Evolutionary conservation across 2,329 filamentous ascomycete species (phyloP).

Genomic region (Colletotrichum simmondsii): DNA sequence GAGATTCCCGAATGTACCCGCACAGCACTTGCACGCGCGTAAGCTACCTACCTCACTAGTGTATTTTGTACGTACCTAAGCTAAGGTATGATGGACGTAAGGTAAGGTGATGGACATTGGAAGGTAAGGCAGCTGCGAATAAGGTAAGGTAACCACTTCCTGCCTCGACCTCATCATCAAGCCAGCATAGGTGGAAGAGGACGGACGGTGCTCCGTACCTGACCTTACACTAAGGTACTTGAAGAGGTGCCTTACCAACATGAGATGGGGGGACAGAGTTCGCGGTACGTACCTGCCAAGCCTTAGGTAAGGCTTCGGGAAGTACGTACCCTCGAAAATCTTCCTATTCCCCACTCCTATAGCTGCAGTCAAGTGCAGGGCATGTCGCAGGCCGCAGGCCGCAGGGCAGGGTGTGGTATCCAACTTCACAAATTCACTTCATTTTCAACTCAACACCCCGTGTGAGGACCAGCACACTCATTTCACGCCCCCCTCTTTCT

Average conservation of each 20-base stretch:
- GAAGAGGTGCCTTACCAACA: neutral
- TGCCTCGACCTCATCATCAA: too few relatives aligned
- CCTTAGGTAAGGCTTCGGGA: neutral
- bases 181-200: too few relatives aligned
- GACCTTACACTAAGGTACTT: neutral
- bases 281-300: neutral
- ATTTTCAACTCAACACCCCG: neutral
- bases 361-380: slow-evolving; percentile 7
- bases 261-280: neutral
- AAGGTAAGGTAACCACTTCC: neutral
- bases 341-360: slow-evolving; percentile 19
- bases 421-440: neutral
- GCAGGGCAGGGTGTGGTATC: neutral
- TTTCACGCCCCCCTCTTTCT: slow-evolving; percentile 33
- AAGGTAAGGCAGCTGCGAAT: neutral
- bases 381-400: neutral
- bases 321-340: slow-evolving; percentile 1
- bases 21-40: neutral
- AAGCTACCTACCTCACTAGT: neutral
- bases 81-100: neutral
- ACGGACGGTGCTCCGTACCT: too few relatives aligned
- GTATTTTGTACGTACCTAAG: neutral
- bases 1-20: neutral
- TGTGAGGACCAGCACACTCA: neutral
- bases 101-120: too few relatives aligned